Conservation (phyloP, 1,284 basidiomycete genomes). For the Sanguinoderma infundibulare region DNA sequence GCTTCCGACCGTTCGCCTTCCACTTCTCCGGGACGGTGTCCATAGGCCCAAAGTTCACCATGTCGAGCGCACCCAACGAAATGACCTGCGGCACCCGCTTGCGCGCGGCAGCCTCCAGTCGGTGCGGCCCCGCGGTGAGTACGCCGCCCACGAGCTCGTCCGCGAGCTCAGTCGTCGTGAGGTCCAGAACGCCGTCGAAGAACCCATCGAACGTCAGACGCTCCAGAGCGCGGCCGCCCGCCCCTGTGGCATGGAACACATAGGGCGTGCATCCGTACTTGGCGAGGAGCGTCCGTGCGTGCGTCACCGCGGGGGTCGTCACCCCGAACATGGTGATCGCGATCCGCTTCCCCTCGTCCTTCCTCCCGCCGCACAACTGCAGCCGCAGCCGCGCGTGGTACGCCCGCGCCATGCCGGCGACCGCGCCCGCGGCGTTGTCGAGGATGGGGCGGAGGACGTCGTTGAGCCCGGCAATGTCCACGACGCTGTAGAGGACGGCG, state of each 20-base stretch:
- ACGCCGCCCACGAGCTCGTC: slow-evolving; percentile 31
- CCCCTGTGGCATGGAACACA: slow-evolving; percentile 30
- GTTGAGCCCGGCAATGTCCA: slow-evolving; percentile 32
- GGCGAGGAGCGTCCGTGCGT: slow-evolving; percentile 26
- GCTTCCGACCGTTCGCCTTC: slow-evolving; percentile 7
- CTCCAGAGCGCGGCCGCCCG: slow-evolving; percentile 29
- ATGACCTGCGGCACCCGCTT: slow-evolving; percentile 28
- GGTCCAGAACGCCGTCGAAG: slow-evolving; percentile 31
- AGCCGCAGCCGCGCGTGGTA: slow-evolving; percentile 13
- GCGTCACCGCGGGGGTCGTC: slow-evolving; percentile 31
- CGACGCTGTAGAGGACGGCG: slow-evolving; percentile 29
- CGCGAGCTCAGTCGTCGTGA: slow-evolving; percentile 32
- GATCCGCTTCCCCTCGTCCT: slow-evolving; percentile 17
- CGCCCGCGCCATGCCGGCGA: slow-evolving; percentile 30
- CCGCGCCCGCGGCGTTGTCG: slow-evolving; percentile 30
- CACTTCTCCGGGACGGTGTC: slow-evolving; percentile 25
- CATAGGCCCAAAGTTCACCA: slow-evolving; percentile 29
- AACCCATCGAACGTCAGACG: slow-evolving; percentile 20
- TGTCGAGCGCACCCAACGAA: slow-evolving; percentile 31
- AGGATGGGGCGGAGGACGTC: slow-evolving; percentile 30
- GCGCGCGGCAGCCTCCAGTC: slow-evolving; percentile 26
- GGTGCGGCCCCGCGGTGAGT: slow-evolving; percentile 27
- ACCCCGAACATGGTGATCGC: slow-evolving; percentile 34
- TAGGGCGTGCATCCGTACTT: slow-evolving; percentile 28
- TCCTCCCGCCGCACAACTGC: neutral